phyloP scores from a whole-genome alignment of 164 flowering plant genomes.

The Cinnamomum chago region DNA sequence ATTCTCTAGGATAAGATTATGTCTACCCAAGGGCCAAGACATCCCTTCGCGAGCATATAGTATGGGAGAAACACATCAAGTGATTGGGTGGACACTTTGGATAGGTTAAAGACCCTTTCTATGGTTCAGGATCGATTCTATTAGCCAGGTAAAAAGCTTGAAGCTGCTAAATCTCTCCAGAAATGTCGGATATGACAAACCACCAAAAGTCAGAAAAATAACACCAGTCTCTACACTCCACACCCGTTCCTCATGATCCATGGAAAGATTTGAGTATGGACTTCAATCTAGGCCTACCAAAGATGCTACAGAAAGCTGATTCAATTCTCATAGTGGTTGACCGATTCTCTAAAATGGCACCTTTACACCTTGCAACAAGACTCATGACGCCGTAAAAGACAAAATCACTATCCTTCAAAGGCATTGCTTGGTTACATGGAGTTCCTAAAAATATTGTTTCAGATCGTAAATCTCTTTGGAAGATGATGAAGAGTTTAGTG shows the following conservation, averaged over 20 bases:
- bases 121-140: not conserved
- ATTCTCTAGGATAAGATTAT: not conserved
- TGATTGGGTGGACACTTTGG: not conserved
- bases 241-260: not conserved
- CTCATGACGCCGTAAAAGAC: not conserved
- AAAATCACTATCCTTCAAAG: not conserved
- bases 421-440: not conserved
- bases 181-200: not conserved
- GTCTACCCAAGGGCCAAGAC: not conserved
- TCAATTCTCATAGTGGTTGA: not conserved
- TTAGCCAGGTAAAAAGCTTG: not conserved
- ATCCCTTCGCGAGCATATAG: not conserved
- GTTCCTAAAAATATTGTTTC: not conserved
- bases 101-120: not conserved
- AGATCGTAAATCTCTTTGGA: not conserved
- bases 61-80: not conserved
- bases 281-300: not conserved
- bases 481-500: not conserved
- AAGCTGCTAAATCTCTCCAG: not conserved
- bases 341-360: constrained; percentile 7
- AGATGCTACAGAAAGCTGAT: not conserved
- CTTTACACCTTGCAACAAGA: not conserved
- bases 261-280: constrained; percentile 2
- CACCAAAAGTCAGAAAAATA: not conserved
- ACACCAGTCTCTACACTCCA: not conserved